Evolutionary conservation across 768 basidiomycete species (phyloP).

Genomic region (Collybia nuda): DNA sequence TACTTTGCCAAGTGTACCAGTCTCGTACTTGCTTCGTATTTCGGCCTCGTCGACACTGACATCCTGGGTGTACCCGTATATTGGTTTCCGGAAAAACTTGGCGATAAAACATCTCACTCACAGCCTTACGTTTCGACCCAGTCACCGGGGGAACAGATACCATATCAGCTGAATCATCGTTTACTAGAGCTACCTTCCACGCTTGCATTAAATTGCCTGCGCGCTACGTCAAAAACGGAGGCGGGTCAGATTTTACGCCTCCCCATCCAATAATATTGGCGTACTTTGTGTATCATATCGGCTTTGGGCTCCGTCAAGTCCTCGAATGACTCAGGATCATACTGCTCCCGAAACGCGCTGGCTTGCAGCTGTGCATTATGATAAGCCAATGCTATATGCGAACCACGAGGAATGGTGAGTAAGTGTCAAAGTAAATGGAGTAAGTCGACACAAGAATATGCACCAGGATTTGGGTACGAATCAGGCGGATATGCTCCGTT

Average conservation of each 20-base stretch:
- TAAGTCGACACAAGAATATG: constrained; percentile 19
- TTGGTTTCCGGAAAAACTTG: neutral
- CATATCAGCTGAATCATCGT: constrained; percentile 63
- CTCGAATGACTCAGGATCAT: constrained; percentile 72
- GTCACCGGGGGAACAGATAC: constrained; percentile 36
- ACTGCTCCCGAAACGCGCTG: constrained; percentile 89
- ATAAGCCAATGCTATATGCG: constrained; percentile 67
- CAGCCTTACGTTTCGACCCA: constrained; percentile 73
- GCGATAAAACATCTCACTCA: constrained; percentile 33
- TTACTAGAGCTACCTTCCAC: constrained; percentile 66
- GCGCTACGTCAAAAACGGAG: constrained; percentile 38
- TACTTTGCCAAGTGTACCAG: constrained; percentile 68
- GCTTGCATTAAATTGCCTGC: constrained; percentile 64
- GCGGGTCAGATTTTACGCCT: constrained; percentile 6
- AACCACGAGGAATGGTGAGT: constrained; percentile 3
- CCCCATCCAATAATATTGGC: constrained; percentile 31
- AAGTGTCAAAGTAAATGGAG: constrained; percentile 1
- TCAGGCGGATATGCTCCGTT: constrained; percentile 85
- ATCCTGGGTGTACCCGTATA: constrained; percentile 39
- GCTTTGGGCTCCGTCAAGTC: constrained; percentile 82
- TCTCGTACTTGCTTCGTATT: constrained; percentile 64
- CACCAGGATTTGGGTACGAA: constrained; percentile 89
- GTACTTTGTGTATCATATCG: constrained; percentile 77
- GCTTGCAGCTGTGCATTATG: constrained; percentile 92
- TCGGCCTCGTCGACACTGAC: constrained; percentile 69